Evolutionary conservation across 768 basidiomycete species (phyloP), one percentile per base, ranked within the genome.

Genomic region (Phylloporus sp.): DNA sequence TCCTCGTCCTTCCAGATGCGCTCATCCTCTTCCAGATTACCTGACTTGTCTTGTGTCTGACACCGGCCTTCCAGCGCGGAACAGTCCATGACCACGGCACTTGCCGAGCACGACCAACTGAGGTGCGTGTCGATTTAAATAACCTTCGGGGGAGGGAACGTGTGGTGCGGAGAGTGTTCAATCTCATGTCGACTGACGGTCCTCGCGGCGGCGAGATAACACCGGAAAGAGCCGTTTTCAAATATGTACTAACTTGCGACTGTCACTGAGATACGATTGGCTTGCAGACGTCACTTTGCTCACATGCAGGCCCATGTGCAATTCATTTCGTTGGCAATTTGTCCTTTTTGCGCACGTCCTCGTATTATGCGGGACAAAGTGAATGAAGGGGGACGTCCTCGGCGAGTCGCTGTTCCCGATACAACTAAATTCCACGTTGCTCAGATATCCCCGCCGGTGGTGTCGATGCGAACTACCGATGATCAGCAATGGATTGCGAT

Each of bases 91-190:
- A 27, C 34, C 10, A 29, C 61, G 62, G 64, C 15, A 54, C 5
- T 50, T 66, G 4, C 64, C 64, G 60, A 43, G 37, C 20, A 32
- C 32, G 5, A 14, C 42, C n/a, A 38, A 36, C 28, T 9, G 33
- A 29, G 24, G 37, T 32, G 42, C 15, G 41, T 43, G 46, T 26
- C 41, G 24, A 56, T 35, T 53, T 50, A 58, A 63, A 56, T 56
- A 59, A 53, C 59, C 64, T 63, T 63, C 42, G 41, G 52, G 59
- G 55, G 61, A 60, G 49, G 57, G 54, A 66, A 63, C 62, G 62
- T 63, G 64, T 63, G 64, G 52, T 53, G 56, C 64, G 58, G 56
- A 63, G 56, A 53, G 45, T 42, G 48, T 38, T 54, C 48, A 44
- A 52, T 52, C 37, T 40, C 24, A 38, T 46, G 11, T 29, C n/a